A percentile compares a stretch with the other conserved stretches of the same genome.
phyloP scores from a whole-genome alignment of 148 eudicot species.

The Fagopyrum homotropicum region DNA sequence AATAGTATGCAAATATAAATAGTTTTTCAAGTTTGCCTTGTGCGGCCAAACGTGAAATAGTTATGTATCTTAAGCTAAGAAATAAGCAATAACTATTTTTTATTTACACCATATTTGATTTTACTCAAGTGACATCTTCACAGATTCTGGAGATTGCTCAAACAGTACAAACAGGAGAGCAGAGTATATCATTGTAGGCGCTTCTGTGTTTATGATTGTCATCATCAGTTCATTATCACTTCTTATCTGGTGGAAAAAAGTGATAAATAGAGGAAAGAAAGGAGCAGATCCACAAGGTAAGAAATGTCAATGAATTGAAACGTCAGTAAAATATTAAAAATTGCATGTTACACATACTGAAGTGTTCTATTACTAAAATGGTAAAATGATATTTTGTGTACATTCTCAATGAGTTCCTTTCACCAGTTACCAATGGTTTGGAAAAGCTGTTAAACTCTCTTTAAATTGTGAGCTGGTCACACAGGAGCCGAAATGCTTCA shows the following conservation, averaged over 20 bases:
- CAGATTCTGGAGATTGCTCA: constrained; percentile 10
- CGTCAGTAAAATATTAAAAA: too few relatives aligned
- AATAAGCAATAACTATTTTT: neutral
- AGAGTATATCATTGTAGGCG: neutral
- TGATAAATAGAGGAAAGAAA: constrained; percentile 7
- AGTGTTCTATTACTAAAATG: neutral
- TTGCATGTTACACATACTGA: too few relatives aligned
- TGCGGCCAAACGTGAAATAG: neutral
- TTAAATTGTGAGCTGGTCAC: neutral
- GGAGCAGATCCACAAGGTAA: neutral
- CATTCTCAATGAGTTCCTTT: too few relatives aligned
- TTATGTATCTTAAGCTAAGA: neutral
- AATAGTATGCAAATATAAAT: neutral
- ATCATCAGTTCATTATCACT: neutral
- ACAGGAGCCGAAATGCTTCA: neutral
- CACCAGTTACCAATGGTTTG: too few relatives aligned
- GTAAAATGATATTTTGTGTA: neutral
- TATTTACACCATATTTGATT: neutral
- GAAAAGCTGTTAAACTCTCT: neutral
- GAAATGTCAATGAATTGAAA: neutral
- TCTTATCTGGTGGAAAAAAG: neutral
- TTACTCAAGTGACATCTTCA: neutral
- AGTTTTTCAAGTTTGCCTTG: neutral
- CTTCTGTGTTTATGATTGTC: neutral
- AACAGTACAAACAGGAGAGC: neutral